These are phyloP conservation scores for Oxytropis ochrocephala DNA, from an alignment of 306 rosid species.

Conservation along the genomic window DNA sequence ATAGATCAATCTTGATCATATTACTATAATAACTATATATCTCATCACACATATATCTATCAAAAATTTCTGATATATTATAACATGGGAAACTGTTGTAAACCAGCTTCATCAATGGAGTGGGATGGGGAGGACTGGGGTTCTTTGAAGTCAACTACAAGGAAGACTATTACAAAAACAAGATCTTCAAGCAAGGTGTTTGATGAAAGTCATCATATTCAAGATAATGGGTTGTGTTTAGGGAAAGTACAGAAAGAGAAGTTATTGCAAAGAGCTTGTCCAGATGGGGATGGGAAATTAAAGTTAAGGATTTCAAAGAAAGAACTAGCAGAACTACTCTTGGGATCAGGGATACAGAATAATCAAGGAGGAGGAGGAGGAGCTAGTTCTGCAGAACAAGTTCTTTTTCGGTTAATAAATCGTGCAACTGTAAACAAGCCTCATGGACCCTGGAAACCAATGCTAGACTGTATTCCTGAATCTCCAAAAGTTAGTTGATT, in stretches of 20 bases:
- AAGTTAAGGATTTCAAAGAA: constrained; percentile 52
- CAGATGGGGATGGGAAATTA: constrained; percentile 24
- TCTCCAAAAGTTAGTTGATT: not conserved
- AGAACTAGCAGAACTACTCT: constrained; percentile 40
- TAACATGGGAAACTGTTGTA: constrained; percentile 45
- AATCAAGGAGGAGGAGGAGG: not conserved
- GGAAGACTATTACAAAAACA: too few relatives aligned
- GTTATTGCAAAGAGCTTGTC: constrained; percentile 12
- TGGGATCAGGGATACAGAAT: constrained; percentile 14
- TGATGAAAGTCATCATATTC: not conserved
- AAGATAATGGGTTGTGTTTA: not conserved
- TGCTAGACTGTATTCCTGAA: constrained; percentile 13
- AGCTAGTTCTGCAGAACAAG: constrained; percentile 11
- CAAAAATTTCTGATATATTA: too few relatives aligned
- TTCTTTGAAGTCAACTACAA: not conserved
- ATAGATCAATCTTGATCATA: too few relatives aligned
- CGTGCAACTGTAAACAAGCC: not conserved
- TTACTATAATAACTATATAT: too few relatives aligned
- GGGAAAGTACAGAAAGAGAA: constrained; percentile 16
- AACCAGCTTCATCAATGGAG: not conserved
- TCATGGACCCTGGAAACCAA: constrained; percentile 18
- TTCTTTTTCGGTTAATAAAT: not conserved
- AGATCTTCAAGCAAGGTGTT: constrained; percentile 10
- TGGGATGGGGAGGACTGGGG: constrained; percentile 51
- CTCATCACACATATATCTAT: too few relatives aligned